A percentile compares a stretch with the other conserved stretches of the same genome.
Conservation (phyloP, 345 rosid species). For the Iberis pinnata region DNA sequence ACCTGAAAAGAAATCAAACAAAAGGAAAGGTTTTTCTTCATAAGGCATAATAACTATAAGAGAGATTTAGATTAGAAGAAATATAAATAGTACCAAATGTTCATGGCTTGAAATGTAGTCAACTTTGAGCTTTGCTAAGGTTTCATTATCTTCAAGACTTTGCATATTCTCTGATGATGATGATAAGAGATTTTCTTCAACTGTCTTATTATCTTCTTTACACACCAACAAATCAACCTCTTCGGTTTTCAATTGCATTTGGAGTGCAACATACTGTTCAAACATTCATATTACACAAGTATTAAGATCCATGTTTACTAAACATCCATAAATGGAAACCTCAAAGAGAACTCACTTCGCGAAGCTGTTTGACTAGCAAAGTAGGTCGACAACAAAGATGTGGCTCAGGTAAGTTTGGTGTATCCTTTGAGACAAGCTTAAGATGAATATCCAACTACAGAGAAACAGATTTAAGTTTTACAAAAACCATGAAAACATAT, state of each 20-base stretch:
- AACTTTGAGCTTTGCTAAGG: slow-evolving; percentile 10
- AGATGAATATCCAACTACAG: slow-evolving; percentile 61
- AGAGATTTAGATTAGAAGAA: background rate
- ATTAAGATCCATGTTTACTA: background rate
- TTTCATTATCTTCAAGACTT: slow-evolving; percentile 50
- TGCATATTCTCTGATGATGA: slow-evolving; percentile 34
- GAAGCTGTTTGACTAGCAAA: slow-evolving; percentile 55
- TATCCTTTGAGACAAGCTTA: slow-evolving; percentile 60
- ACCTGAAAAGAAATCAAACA: slow-evolving; percentile 18
- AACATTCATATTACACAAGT: slow-evolving; percentile 9
- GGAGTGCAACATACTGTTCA: slow-evolving; percentile 57
- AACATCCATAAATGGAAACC: slow-evolving; percentile 13
- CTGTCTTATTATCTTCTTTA: slow-evolving; percentile 19
- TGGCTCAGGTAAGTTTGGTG: slow-evolving; percentile 62
- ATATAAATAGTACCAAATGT: slow-evolving; percentile 8
- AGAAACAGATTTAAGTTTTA: slow-evolving; percentile 14
- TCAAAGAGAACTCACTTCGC: slow-evolving; percentile 52
- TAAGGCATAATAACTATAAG: background rate
- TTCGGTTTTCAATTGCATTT: slow-evolving; percentile 48
- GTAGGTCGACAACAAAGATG: slow-evolving; percentile 62
- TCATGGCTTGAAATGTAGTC: slow-evolving; percentile 12
- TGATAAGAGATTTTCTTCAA: slow-evolving; percentile 6
- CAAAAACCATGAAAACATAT: background rate
- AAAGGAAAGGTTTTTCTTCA: slow-evolving; percentile 6
- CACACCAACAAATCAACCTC: slow-evolving; percentile 58